phyloP scores from a whole-genome alignment of 441 rosid species.

The Biscutella laevigata region DNA sequence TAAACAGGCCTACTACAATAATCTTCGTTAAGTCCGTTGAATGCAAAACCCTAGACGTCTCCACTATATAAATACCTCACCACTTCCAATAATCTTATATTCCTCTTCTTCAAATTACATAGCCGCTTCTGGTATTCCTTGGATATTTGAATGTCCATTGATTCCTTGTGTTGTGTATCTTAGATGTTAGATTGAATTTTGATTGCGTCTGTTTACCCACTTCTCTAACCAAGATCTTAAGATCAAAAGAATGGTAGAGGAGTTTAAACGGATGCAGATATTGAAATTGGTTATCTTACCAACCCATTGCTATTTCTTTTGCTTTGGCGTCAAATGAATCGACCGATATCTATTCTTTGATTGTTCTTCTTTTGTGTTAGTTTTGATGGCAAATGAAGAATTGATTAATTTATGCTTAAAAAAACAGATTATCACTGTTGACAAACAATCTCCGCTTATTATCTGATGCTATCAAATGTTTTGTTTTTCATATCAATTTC shows the following conservation, averaged over 20 bases:
- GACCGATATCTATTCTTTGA: neutral
- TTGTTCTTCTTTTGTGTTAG: neutral
- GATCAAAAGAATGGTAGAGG: conserved; percentile 3
- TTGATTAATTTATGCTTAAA: conserved; percentile 27
- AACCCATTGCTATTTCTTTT: conserved; percentile 20
- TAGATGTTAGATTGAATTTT: neutral
- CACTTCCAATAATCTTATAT: too few relatives aligned
- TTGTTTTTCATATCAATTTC: neutral
- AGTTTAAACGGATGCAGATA: conserved; percentile 20
- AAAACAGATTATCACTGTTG: conserved; percentile 23
- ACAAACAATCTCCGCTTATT: conserved; percentile 32
- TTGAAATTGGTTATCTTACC: conserved; percentile 26
- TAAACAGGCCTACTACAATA: too few relatives aligned
- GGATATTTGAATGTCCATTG: too few relatives aligned
- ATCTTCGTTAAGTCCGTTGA: too few relatives aligned
- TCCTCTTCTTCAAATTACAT: too few relatives aligned
- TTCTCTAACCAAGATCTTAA: neutral
- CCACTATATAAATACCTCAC: too few relatives aligned
- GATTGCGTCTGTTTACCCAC: conserved; percentile 13
- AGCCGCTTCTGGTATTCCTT: too few relatives aligned
- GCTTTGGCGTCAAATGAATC: conserved; percentile 33
- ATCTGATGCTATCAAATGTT: conserved; percentile 21
- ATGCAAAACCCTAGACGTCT: too few relatives aligned
- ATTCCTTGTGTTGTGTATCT: too few relatives aligned
- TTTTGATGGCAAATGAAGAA: conserved; percentile 24